These are phyloP conservation scores for Alternaria ethzedia DNA, from an alignment of 2,329 filamentous ascomycete species.

Conservation along the genomic window DNA sequence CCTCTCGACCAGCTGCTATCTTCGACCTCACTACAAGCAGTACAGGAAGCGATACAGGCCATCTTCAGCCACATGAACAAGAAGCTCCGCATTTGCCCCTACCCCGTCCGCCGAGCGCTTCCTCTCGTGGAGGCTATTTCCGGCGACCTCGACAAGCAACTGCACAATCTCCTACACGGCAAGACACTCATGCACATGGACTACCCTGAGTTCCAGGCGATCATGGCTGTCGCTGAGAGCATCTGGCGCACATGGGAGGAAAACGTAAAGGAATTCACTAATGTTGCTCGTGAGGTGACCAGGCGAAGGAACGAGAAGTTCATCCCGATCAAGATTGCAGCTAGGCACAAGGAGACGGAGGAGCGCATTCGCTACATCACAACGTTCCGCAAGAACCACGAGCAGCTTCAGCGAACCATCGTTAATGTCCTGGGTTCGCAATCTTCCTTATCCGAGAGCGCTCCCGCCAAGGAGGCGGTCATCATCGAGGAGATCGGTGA, in stretches of 20 bases:
- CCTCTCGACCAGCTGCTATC: constrained; percentile 93
- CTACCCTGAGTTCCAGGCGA: constrained; percentile 83
- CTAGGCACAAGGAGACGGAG: constrained; percentile 87
- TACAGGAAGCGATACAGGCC: constrained; percentile 84
- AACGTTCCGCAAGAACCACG: constrained; percentile 95
- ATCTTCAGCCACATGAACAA: constrained; percentile 97
- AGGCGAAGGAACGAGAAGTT: constrained; percentile 95
- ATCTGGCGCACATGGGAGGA: constrained; percentile 96
- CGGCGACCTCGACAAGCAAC: constrained; percentile 82
- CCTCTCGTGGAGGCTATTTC: constrained; percentile 98
- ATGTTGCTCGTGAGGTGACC: constrained; percentile 93
- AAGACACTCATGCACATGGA: constrained; percentile 89
- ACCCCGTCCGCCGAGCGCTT: constrained; percentile 88
- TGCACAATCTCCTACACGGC: constrained; percentile 86
- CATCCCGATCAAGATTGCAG: constrained; percentile 94
- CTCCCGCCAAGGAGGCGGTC: constrained; percentile 56
- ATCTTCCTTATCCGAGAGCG: constrained; percentile 51
- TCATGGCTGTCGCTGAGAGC: constrained; percentile 82
- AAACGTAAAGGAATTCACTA: constrained; percentile 96
- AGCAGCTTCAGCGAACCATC: constrained; percentile 95
- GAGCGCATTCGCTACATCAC: constrained; percentile 90
- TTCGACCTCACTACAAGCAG: constrained; percentile 85
- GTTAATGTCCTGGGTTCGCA: constrained; percentile 88
- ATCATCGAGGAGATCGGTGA: constrained; percentile 95
- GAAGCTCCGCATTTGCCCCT: constrained; percentile 94